Evolutionary conservation across 2,329 filamentous ascomycete genomes (phyloP).

Genomic region (Scorias spongiosa): DNA sequence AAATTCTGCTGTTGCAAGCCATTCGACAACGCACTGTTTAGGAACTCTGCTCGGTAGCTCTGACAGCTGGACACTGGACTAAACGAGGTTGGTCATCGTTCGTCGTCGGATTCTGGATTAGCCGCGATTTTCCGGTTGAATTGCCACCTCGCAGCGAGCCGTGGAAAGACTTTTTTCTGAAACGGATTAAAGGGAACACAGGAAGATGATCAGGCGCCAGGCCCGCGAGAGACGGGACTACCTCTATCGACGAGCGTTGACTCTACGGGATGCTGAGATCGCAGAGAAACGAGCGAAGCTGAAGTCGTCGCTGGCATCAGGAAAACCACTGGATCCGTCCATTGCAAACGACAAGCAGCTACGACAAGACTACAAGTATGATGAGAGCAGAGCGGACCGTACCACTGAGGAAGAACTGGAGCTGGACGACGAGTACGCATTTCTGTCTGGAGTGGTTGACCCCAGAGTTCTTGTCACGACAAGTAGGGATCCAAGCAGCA

Average conservation of each 20-base stretch:
- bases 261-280: constrained; percentile 80
- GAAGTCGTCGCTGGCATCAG: constrained; percentile 71
- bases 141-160: too few species aligned
- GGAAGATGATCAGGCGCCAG: constrained; percentile 44
- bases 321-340: constrained; percentile 65
- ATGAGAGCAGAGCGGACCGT: constrained; percentile 62
- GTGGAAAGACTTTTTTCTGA: too few species aligned
- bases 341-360: constrained; percentile 78
- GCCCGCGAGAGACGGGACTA: constrained; percentile 71
- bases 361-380: constrained; percentile 81
- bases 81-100: too few species aligned
- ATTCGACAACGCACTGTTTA: too few species aligned
- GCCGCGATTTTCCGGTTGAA: too few species aligned
- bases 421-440: constrained; percentile 77
- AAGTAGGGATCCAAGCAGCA: constrained; percentile 69
- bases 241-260: constrained; percentile 76
- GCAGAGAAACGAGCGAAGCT: constrained; percentile 81
- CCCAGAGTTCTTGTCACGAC: constrained; percentile 83
- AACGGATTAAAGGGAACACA: too few species aligned
- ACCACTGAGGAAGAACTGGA: constrained; percentile 54
- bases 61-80: too few species aligned
- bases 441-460: constrained; percentile 81
- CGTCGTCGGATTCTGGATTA: too few species aligned
- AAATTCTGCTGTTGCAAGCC: too few species aligned
- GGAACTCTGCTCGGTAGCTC: too few species aligned